Base-by-base conservation (phyloP, 1,284 basidiomycete species). In the Moesziomyces aphidis region DNA sequence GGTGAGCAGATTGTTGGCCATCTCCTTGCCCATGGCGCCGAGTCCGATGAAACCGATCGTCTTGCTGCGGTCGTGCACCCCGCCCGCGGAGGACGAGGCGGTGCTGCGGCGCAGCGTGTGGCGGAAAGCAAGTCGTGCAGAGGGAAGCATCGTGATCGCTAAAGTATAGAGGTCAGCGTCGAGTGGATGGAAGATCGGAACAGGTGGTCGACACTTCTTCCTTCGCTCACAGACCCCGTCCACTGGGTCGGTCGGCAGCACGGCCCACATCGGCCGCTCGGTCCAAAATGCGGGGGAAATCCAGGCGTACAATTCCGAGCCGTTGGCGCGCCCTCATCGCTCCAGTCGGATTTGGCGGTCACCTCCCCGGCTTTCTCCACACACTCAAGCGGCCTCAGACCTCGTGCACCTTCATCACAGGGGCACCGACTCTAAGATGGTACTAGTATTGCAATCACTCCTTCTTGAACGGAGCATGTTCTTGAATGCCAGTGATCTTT, bases 11-110 rank as follows among this genome's bases (percentile, higher is more conserved):
- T 80, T 78, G 63, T 69, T 63, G 51, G 78, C 76, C 79, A 81
- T 81, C 48, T 81, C 79, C 48, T 71, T 70, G 46, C 79, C 79
- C 80, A 81, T 79, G 11, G 79, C 79, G 19, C 80, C 80, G 5
- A 82, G 71, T 42, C 80, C 80, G 55, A 82, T 81, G 75, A 82
- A 82, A 39, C 80, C 80, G 56, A 81, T 80, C 24, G 80, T 69
- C 54, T 82, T 77, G 61, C 67, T 54, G 5, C 79, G 73, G 43
- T 78, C 69, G 50, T 75, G 73, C 6, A 62, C 50, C 11, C 55
- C 53, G n/a, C 53, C 52, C n/a, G 23, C 28, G 24, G 50, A 22
- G 17, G 49, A 11, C 42, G 55, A 55, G 19, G 53, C 23, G 23
- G 31, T 19, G 39, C 39, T 42, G 7, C 61, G 61, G 11, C 63